Evolutionary conservation across 208 protist genomes (phyloP), one percentile per base, ranked within the genome.

Genomic region (Crithidia brevicula): DNA sequence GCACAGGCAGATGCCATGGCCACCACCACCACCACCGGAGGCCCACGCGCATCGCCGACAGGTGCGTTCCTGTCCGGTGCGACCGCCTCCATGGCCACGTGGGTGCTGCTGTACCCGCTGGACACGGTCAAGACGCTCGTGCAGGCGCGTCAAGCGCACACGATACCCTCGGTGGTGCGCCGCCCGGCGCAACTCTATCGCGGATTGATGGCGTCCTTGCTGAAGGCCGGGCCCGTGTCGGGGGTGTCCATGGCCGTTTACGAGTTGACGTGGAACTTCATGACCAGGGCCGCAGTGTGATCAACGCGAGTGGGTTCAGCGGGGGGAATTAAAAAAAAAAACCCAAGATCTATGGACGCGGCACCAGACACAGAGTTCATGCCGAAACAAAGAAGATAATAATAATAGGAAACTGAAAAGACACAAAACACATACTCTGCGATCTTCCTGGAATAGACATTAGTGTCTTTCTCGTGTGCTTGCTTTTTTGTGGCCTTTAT

Each of bases 111-210:
- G 1, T 96, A 87, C 52, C 91, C 91, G 0, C 61, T 96, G 9
- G 91, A 96, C 79, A 96, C 91, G 18, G 25, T 94, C 45, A 96
- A 96, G 66, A 96, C 91, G 11, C 69, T 93, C 10, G 78, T 91
- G 60, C 91, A 96, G 82, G 72, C 88, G 30, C 74, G 81, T n/a
- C 74, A 82, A 31, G 51, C 75, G 23, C 69, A 77, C 40, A 34
- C 61, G 30, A 43, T 79, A 22, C 40, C 36, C 4, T 20, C 64
- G 0, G 60, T 85, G 23, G 52, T 63, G 34, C 67, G 50, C 58
- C 43, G 85, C n/a, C 71, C 72, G 4, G 25, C 33, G 0, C 36
- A 43, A 0, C 51, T 91, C 53, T 96, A 94, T 63, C 61, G 86
- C n/a, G 91, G 91, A 3, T 68, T 94, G 34, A 67, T 74, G 11